Evolutionary conservation across 2,329 filamentous ascomycete genomes (phyloP).

Genomic region (Orbilia ellipsospora): DNA sequence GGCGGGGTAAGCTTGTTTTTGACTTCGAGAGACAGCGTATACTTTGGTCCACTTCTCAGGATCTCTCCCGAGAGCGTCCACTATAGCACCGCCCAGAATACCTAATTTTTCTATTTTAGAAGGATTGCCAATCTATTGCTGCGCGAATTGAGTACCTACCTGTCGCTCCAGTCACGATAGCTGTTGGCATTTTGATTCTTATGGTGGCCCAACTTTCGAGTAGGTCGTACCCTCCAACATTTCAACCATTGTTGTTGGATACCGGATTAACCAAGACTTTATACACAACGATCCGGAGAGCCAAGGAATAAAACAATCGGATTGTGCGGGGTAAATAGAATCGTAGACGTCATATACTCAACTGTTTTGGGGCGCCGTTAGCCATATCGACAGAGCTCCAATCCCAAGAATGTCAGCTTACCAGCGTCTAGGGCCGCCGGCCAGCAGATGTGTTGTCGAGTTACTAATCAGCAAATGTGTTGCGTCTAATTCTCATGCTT

Average conservation of each 20-base stretch:
- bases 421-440: neutral
- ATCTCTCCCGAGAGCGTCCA: slow-evolving; percentile 27
- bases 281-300: neutral
- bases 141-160: slow-evolving; percentile 4
- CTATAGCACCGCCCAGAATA: slow-evolving; percentile 23
- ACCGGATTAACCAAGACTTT: neutral
- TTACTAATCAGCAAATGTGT: slow-evolving; percentile 2
- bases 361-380: neutral
- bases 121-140: neutral
- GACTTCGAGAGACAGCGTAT: slow-evolving; percentile 20
- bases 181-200: slow-evolving; percentile 14
- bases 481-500: neutral
- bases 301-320: too few species aligned
- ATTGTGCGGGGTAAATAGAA: slow-evolving; percentile 7
- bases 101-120: slow-evolving; percentile 4
- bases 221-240: too few species aligned
- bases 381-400: neutral
- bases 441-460: neutral
- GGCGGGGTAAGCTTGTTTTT: slow-evolving; percentile 14
- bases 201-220: neutral
- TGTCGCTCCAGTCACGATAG: slow-evolving; percentile 30
- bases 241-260: too few species aligned
- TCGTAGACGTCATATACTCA: slow-evolving; percentile 7
- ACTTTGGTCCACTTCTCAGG: slow-evolving; percentile 26
- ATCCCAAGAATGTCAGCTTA: neutral